Base-by-base conservation (phyloP, 805 yeast species). In the Kurtzmaniella fragi region DNA sequence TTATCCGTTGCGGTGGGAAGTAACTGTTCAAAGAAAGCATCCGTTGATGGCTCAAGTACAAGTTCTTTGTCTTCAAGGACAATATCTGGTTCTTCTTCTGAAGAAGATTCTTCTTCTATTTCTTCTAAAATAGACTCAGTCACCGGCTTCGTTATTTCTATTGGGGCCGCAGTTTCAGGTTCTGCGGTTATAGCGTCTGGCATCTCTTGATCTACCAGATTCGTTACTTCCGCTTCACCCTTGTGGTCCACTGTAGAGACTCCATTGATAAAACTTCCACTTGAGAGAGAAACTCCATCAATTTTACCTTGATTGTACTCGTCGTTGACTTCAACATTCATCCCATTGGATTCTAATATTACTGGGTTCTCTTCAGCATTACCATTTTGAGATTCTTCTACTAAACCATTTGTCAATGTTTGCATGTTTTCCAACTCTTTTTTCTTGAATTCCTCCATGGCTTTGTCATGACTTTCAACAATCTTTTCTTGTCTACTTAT, bases 1-100 rank as follows among this genome's bases (percentile, higher is more conserved):
- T 59, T 52, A 17, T 56, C 56, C 3, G 73, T 64, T n/a, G 52
- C 46, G 17, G 49, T 54, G 8, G 60, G 52, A 37, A 68, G 43
- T 5, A 48, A 38, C 3, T 48, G 45, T 17, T 46, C 42, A 48
- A 67, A 63, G 38, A 63, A 52, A 8, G 38, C 40, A 17, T 52
- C 49, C 25, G 53, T 32, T 7, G 45, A 38, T 3, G 38, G 34
- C 26, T 56, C 58, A 11, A 63, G 13, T 5, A 42, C 36, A 17
- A 83, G 49, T 35, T 73, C 75, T 54, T 84, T 90, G 14, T 80
- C 58, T 35, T 82, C 89, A 7, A 82, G 32, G 3, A 44, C 43
- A 12, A 53, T 27, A 14, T 57, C 64, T 31, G 47, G 59, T 38
- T 60, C 72, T 0, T 56, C 54, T 46, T 67, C 74, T 0, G 72